A percentile compares a stretch with the other conserved stretches of the same genome.
Evolutionary conservation across 2,329 filamentous ascomycete species (phyloP).

Genomic region (Aureobasidium vineae): DNA sequence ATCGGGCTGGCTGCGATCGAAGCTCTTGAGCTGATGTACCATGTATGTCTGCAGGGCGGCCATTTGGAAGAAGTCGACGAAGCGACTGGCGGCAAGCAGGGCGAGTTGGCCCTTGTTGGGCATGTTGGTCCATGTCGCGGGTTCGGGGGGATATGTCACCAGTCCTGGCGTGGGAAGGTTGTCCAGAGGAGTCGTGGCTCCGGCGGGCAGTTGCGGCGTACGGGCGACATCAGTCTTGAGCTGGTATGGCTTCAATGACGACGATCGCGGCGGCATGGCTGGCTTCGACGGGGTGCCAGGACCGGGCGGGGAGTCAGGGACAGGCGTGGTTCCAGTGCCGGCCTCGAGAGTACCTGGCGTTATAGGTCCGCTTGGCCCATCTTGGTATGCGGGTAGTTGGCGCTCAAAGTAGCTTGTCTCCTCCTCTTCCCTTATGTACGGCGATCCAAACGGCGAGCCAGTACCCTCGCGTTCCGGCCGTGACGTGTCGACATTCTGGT

Average conservation of each 20-base stretch:
- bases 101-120: constrained; percentile 44
- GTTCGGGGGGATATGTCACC: constrained; percentile 26
- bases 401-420: constrained; percentile 27
- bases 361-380: constrained; percentile 12
- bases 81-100: constrained; percentile 43
- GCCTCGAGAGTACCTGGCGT: constrained; percentile 21
- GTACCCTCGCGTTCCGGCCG: constrained; percentile 19
- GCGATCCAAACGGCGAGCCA: constrained; percentile 18
- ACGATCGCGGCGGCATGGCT: constrained; percentile 1
- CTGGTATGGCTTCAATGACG: constrained; percentile 15
- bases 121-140: constrained; percentile 44
- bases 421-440: constrained; percentile 27
- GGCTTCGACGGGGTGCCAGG: constrained; percentile 14
- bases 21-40: constrained; percentile 46
- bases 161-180: constrained; percentile 22
- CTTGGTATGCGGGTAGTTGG: constrained; percentile 12
- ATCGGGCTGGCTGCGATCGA: constrained; percentile 47
- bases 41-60: constrained; percentile 47
- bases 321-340: constrained; percentile 20
- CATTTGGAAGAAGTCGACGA: constrained; percentile 49
- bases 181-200: constrained; percentile 16
- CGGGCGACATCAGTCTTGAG: constrained; percentile 6
- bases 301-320: neutral
- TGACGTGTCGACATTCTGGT: constrained; percentile 29
- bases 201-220: neutral